Conservation (phyloP, 345 rosid species). For the Aquilaria sinensis region DNA sequence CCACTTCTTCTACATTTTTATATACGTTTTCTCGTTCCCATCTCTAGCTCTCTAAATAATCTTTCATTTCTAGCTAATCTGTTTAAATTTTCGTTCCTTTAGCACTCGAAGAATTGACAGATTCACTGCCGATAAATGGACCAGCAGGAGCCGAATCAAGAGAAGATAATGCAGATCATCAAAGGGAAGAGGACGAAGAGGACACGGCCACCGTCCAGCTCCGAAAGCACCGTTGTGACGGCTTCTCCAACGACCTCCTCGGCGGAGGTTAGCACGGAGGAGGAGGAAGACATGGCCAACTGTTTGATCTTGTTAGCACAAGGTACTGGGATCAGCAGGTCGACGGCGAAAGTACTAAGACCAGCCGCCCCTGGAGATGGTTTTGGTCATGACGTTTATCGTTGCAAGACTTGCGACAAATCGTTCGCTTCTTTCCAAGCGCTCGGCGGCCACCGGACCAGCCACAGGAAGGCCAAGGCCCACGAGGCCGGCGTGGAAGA, state of each 20-base stretch:
- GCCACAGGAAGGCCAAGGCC: slow-evolving; percentile 75
- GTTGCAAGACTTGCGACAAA: slow-evolving; percentile 82
- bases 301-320: slow-evolving; percentile 63
- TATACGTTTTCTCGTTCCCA: slow-evolving; percentile 11
- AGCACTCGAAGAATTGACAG: not conserved
- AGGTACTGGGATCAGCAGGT: slow-evolving; percentile 9
- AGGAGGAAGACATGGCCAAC: slow-evolving; percentile 58
- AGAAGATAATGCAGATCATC: slow-evolving; percentile 23
- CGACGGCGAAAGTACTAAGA: slow-evolving; percentile 4
- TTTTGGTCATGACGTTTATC: slow-evolving; percentile 23
- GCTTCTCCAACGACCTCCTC: slow-evolving; percentile 17
- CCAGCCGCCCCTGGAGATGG: slow-evolving; percentile 2
- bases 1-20: slow-evolving; percentile 14
- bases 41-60: not conserved
- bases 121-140: slow-evolving; percentile 18
- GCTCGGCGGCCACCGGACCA: slow-evolving; percentile 84
- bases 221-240: slow-evolving; percentile 31
- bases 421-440: slow-evolving; percentile 91
- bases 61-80: slow-evolving; percentile 1
- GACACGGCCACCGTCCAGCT: slow-evolving; percentile 28
- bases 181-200: slow-evolving; percentile 83
- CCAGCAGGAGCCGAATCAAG: slow-evolving; percentile 20
- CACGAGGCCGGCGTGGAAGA: slow-evolving; percentile 8
- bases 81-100: slow-evolving; percentile 16
- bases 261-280: slow-evolving; percentile 26